These are phyloP conservation scores for Groenewaldozyma auringiensis DNA, from an alignment of 1,139 yeast genomes.

Conservation along the genomic window DNA sequence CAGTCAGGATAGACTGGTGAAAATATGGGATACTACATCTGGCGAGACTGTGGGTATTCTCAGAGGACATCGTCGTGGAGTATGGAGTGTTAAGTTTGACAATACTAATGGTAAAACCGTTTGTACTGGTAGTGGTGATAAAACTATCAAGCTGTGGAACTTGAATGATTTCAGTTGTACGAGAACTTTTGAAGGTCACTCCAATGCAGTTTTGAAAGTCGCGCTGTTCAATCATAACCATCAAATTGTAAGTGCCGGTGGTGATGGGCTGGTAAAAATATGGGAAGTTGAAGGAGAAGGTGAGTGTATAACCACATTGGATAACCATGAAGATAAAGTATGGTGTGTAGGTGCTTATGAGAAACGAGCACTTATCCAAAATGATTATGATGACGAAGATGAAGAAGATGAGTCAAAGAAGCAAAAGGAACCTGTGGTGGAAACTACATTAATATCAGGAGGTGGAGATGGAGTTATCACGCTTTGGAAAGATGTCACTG, in stretches of 20 bases:
- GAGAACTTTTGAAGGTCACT: conserved; percentile 88
- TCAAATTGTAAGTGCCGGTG: conserved; percentile 78
- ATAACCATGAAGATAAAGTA: conserved; percentile 86
- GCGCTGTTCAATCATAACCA: conserved; percentile 58
- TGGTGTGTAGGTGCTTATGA: conserved; percentile 67
- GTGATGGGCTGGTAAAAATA: conserved; percentile 85
- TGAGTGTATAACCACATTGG: conserved; percentile 75
- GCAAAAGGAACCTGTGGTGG: conserved; percentile 1
- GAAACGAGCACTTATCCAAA: conserved; percentile 17
- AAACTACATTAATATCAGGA: conserved; percentile 53
- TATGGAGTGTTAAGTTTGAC: conserved; percentile 86
- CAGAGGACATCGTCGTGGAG: conserved; percentile 86
- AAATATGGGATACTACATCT: conserved; percentile 72
- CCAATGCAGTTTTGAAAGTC: conserved; percentile 83
- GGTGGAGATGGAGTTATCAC: conserved; percentile 93
- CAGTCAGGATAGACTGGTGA: conserved; percentile 88
- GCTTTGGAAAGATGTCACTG: conserved; percentile 83
- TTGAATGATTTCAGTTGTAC: conserved; percentile 64
- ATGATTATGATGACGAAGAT: conserved; percentile 1
- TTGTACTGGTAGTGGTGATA: conserved; percentile 80
- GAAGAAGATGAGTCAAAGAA: conserved; percentile 50
- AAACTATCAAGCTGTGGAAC: conserved; percentile 84
- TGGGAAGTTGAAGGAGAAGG: conserved; percentile 71
- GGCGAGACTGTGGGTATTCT: conserved; percentile 84
- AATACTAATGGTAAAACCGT: conserved; percentile 59